Evolutionary conservation across 2,329 filamentous ascomycete genomes (phyloP).

Genomic region (Trichophyton verrucosum): DNA sequence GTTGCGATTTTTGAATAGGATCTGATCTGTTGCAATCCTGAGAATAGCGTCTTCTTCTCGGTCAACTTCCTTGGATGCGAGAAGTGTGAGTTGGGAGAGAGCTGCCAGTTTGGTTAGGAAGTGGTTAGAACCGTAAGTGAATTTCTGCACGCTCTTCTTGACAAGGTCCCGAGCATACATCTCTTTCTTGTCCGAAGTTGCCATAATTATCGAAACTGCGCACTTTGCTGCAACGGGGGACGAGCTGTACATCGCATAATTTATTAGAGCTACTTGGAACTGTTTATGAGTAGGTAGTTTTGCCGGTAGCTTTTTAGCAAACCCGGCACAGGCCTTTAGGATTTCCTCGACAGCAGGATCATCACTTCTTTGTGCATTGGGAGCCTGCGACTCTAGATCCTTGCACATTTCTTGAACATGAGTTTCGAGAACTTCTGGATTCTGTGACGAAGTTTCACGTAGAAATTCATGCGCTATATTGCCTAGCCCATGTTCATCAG

Average conservation of each 20-base stretch:
- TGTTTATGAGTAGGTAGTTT: conserved; percentile 73
- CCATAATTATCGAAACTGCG: conserved; percentile 79
- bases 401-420: conserved; percentile 87
- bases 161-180: conserved; percentile 77
- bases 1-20: conserved; percentile 55
- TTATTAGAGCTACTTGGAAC: conserved; percentile 67
- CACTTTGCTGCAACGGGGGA: conserved; percentile 83
- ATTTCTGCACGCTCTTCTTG: conserved; percentile 60
- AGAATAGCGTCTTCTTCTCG: conserved; percentile 66
- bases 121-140: conserved; percentile 57
- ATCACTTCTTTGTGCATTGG: conserved; percentile 54
- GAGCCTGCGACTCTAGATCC: conserved; percentile 68
- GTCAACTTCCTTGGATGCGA: conserved; percentile 59
- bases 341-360: conserved; percentile 72
- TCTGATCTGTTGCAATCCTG: conserved; percentile 61
- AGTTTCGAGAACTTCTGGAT: conserved; percentile 81
- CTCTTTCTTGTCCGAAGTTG: conserved; percentile 62
- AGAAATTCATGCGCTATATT: conserved; percentile 75
- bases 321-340: conserved; percentile 84
- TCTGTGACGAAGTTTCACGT: conserved; percentile 79
- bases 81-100: conserved; percentile 56
- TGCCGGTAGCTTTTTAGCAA: conserved; percentile 70
- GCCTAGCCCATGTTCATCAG: conserved; percentile 65
- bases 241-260: conserved; percentile 69
- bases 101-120: conserved; percentile 51